Base-by-base conservation (phyloP, 768 basidiomycete genomes). In the Tephrocybe sp. region DNA sequence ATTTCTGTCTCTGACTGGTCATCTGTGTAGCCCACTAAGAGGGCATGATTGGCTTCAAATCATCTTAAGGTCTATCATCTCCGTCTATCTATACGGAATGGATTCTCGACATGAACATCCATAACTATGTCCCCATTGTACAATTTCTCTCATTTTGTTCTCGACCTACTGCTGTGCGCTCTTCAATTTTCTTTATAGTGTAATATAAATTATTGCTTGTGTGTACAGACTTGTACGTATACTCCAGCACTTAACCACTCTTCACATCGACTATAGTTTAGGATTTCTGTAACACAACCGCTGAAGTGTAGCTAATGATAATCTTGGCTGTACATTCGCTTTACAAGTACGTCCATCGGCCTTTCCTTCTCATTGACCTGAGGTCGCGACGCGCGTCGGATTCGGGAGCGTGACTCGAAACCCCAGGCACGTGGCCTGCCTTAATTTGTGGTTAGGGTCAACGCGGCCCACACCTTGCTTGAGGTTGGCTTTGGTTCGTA, bases 171-270 rank as follows among this genome's bases (percentile, higher is more conserved):
- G 53, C 16, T 42, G 39, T 45, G 49, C 47, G 42, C 36, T 40
- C n/a, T n/a, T n/a, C n/a, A n/a, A n/a, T n/a, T 57, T 54, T 58
- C 50, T 42, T 61, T 40, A 38, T 47, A 59, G 52, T 71, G 70
- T 73, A 69, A 58, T 60, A 46, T 72, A 74, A 74, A 52, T 72
- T 72, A 74, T 74, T 68, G 61, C 48, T 49, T 40, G 47, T 21
- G 38, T 61, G 58, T 59, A 61, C 52, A n/a, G n/a, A n/a, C n/a
- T n/a, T n/a, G n/a, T 40, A 12, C 27, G 27, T 29, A 29, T 29
- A 29, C 12, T 38, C 55, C 44, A 37, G 48, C 33, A 42, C 41
- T 34, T 56, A 50, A 53, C 44, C 56, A 46, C 54, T 44, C 54
- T 13, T 27, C 16, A 39, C 50, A 42, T 55, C 46, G 19, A 34